Evolutionary conservation across 805 yeast genomes (phyloP).

Genomic region (Jamesozyma gamospora): DNA sequence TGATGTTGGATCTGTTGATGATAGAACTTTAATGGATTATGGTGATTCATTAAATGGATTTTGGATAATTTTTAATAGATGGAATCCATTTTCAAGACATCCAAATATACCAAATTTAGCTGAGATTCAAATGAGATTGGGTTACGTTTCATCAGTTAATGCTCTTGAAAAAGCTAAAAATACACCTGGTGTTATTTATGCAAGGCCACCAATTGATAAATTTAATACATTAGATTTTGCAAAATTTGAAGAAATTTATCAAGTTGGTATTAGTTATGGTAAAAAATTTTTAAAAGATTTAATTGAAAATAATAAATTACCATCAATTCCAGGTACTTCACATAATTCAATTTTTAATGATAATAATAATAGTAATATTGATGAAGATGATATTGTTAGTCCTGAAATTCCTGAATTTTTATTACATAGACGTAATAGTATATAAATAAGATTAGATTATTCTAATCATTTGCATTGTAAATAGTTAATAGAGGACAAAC

Average conservation of each 20-base stretch:
- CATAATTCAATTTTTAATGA: no score
- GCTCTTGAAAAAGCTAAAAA: constrained; percentile 81
- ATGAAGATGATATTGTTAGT: constrained; percentile 12
- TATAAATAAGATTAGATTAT: no score
- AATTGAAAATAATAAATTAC: constrained; percentile 44
- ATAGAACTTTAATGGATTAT: constrained; percentile 76
- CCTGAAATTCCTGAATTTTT: constrained; percentile 27
- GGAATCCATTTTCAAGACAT: constrained; percentile 81
- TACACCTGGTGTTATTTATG: constrained; percentile 75
- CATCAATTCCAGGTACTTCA: constrained; percentile 49
- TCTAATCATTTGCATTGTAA: no score
- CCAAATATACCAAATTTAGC: constrained; percentile 92
- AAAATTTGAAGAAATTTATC: constrained; percentile 80
- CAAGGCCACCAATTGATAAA: constrained; percentile 89
- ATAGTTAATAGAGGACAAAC: no score
- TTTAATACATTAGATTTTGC: constrained; percentile 89
- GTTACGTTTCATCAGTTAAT: constrained; percentile 90
- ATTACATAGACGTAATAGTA: constrained; percentile 53
- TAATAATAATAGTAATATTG: not conserved
- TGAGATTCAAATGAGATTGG: constrained; percentile 85
- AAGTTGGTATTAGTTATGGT: constrained; percentile 72
- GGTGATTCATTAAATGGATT: constrained; percentile 90
- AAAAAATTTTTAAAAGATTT: constrained; percentile 44
- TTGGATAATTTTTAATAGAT: constrained; percentile 79
- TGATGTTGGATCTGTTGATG: constrained; percentile 94